Evolutionary conservation across 345 rosid genomes (phyloP).

Genomic region (Aethionema arabicum): DNA sequence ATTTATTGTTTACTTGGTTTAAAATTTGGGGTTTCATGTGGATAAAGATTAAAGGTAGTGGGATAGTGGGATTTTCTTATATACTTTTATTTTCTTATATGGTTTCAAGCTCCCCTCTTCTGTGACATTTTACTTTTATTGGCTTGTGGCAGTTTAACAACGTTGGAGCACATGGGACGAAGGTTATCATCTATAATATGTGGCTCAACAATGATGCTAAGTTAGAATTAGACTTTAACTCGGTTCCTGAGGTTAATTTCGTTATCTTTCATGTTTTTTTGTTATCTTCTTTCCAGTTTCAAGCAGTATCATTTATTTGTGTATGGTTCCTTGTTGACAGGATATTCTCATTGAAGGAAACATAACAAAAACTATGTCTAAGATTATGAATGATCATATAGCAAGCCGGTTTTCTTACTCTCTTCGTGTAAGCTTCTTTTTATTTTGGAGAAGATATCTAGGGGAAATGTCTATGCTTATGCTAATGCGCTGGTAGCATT

Average conservation of each 20-base stretch:
- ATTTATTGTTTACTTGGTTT: slow-evolving; percentile 5
- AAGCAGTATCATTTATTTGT: slow-evolving; percentile 19
- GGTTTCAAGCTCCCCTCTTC: slow-evolving; percentile 13
- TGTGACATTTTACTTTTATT: slow-evolving; percentile 21
- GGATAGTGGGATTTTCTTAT: slow-evolving; percentile 13
- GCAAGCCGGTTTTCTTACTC: slow-evolving; percentile 65
- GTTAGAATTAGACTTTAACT: slow-evolving; percentile 75
- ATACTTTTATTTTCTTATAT: neutral
- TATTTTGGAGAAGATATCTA: slow-evolving; percentile 4
- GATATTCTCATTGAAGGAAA: slow-evolving; percentile 80
- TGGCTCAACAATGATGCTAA: slow-evolving; percentile 70
- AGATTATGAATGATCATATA: slow-evolving; percentile 60
- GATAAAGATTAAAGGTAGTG: too few relatives aligned
- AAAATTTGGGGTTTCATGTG: neutral
- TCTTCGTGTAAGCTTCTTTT: slow-evolving; percentile 67
- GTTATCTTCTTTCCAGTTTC: slow-evolving; percentile 11
- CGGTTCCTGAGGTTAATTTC: slow-evolving; percentile 56
- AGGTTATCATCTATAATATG: slow-evolving; percentile 77
- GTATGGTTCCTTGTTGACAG: slow-evolving; percentile 38
- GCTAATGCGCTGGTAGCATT: slow-evolving; percentile 15
- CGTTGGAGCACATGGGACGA: slow-evolving; percentile 81
- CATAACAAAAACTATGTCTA: slow-evolving; percentile 50
- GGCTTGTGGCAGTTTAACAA: slow-evolving; percentile 67
- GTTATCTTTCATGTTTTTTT: slow-evolving; percentile 24
- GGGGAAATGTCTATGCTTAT: slow-evolving; percentile 17